phyloP scores from a whole-genome alignment of 2,329 filamentous ascomycete species.

The Emergomyces pasteurianus region DNA sequence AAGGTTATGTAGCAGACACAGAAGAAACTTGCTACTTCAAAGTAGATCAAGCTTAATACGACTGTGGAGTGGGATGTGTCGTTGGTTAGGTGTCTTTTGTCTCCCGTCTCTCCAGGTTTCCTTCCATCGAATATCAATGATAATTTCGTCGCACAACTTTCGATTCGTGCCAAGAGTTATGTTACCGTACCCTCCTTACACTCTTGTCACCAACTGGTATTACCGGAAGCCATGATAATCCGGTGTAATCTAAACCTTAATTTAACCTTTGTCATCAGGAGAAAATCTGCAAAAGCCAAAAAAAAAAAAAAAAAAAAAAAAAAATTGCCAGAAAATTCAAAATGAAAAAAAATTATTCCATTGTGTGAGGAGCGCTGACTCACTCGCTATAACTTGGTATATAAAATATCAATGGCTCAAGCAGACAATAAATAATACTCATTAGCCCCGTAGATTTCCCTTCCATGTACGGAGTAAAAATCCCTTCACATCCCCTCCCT shows the following conservation, averaged over 20 bases:
- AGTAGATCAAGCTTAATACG: background rate
- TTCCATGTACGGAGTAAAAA: background rate
- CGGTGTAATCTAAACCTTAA: background rate
- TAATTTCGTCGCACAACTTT: constrained; percentile 8
- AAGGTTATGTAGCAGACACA: background rate
- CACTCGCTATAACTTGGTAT: background rate
- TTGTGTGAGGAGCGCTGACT: background rate
- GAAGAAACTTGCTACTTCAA: background rate
- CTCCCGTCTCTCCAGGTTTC: too few relatives aligned
- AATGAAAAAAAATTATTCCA: background rate
- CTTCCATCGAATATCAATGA: background rate
- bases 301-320: background rate
- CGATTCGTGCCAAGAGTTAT: constrained; percentile 5
- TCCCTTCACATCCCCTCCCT: background rate
- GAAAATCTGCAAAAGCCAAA: background rate
- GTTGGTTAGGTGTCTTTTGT: too few relatives aligned
- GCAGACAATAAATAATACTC: background rate
- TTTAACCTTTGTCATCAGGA: background rate
- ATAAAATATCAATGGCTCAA: background rate
- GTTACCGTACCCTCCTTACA: constrained; percentile 2
- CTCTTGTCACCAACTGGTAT: background rate
- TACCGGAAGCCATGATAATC: constrained; percentile 1
- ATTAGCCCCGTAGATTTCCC: background rate
- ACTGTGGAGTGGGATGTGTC: constrained; percentile 1
- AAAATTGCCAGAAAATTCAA: background rate